phyloP scores from a whole-genome alignment of 768 basidiomycete species.

The Amanita pallidorosea region DNA sequence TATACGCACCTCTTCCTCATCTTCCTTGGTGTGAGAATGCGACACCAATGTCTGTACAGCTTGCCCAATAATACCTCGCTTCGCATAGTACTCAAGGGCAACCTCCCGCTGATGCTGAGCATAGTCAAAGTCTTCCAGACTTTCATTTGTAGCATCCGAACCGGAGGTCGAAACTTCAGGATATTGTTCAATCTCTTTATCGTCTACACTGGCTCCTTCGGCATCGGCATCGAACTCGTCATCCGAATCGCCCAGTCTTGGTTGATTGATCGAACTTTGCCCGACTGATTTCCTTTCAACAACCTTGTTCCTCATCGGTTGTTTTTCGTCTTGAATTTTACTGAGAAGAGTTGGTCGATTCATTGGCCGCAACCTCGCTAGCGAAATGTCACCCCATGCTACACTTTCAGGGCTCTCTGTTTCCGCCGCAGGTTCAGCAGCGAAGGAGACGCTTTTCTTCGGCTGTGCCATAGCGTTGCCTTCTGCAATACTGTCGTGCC shows the following conservation, averaged over 20 bases:
- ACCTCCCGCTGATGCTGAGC: slow-evolving; percentile 68
- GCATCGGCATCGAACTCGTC: slow-evolving; percentile 48
- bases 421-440: slow-evolving; percentile 22
- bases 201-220: slow-evolving; percentile 17
- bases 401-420: slow-evolving; percentile 8
- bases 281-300: slow-evolving; percentile 48
- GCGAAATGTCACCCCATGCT: slow-evolving; percentile 48
- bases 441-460: slow-evolving; percentile 62
- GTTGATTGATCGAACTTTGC: slow-evolving; percentile 9
- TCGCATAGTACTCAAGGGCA: slow-evolving; percentile 58
- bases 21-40: slow-evolving; percentile 25
- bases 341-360: slow-evolving; percentile 26
- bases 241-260: slow-evolving; percentile 42
- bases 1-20: slow-evolving; percentile 36
- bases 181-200: slow-evolving; percentile 6
- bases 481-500: slow-evolving; percentile 15
- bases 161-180: slow-evolving; percentile 16
- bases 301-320: slow-evolving; percentile 58
- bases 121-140: slow-evolving; percentile 39
- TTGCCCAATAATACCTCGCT: slow-evolving; percentile 44
- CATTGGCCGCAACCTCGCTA: slow-evolving; percentile 33
- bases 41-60: slow-evolving; percentile 37
- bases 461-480: slow-evolving; percentile 16
- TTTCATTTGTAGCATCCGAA: slow-evolving; percentile 18
- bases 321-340: slow-evolving; percentile 22